Conservation (phyloP, 2,329 filamentous ascomycete species). For the Setomelanomma holmii region DNA sequence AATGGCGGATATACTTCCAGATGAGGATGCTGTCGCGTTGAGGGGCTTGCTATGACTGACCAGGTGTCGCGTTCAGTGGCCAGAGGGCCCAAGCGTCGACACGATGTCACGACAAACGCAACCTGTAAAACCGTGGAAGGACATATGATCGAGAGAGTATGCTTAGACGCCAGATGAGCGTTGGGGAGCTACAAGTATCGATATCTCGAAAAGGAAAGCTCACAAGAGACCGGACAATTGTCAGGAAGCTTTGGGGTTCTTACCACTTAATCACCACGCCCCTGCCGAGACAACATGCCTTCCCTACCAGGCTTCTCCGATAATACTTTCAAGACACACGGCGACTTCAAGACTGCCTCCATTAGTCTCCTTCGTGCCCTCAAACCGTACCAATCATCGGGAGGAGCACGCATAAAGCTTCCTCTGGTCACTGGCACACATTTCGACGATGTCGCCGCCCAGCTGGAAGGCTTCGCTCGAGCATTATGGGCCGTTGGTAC, state of each 20-base stretch:
- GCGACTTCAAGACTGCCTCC: conserved; percentile 34
- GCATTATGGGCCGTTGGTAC: conserved; percentile 43
- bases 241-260: no score
- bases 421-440: conserved; percentile 43
- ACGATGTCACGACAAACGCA: no score
- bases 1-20: conserved; percentile 1
- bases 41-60: neutral
- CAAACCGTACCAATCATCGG: conserved; percentile 37
- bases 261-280: neutral
- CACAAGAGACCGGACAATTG: no score
- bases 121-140: no score
- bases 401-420: conserved; percentile 41
- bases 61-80: no score
- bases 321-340: conserved; percentile 31
- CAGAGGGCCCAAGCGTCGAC: no score
- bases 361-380: conserved; percentile 32
- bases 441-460: conserved; percentile 45
- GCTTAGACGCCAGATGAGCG: no score
- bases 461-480: conserved; percentile 45
- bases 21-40: neutral
- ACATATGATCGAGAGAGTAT: no score
- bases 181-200: no score
- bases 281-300: conserved; percentile 27
- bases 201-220: no score
- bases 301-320: conserved; percentile 37